Percentiles rank a stretch among this genome's conserved stretches.
phyloP scores from a whole-genome alignment of 164 flowering plant species.

The Nelumbo lutea region DNA sequence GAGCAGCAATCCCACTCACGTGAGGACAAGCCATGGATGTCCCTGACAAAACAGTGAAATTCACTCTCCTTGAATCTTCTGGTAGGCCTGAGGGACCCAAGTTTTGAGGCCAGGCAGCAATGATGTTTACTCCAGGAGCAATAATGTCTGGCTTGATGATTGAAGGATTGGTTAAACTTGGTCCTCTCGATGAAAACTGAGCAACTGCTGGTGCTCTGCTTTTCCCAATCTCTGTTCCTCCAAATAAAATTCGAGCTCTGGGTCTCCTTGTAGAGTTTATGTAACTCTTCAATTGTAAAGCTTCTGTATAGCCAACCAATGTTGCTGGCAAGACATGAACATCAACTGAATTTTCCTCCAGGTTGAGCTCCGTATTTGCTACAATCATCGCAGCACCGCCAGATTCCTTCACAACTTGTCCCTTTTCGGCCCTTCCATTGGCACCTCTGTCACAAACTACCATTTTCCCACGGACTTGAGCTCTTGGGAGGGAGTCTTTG shows the following conservation, averaged over 20 bases:
- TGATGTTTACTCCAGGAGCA: slow-evolving; percentile 93
- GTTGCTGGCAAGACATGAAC: slow-evolving; percentile 90
- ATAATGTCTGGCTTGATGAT: slow-evolving; percentile 86
- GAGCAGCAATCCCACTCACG: slow-evolving; percentile 72
- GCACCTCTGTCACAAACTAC: slow-evolving; percentile 86
- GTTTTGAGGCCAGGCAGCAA: slow-evolving; percentile 96
- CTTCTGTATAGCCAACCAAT: slow-evolving; percentile 51
- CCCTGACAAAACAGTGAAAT: slow-evolving; percentile 87
- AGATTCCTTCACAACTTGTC: slow-evolving; percentile 66
- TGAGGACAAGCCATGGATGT: slow-evolving; percentile 99
- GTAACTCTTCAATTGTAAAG: slow-evolving; percentile 52
- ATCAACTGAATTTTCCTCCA: slow-evolving; percentile 75
- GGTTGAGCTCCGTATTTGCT: slow-evolving; percentile 60
- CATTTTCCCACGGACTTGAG: slow-evolving; percentile 65
- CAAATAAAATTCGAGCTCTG: slow-evolving; percentile 58
- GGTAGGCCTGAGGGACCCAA: slow-evolving; percentile 78
- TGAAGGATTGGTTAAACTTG: slow-evolving; percentile 64
- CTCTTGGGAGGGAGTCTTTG: slow-evolving; percentile 61
- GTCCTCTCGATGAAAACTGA: slow-evolving; percentile 85
- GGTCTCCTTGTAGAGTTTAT: slow-evolving; percentile 64
- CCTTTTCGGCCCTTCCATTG: slow-evolving; percentile 73
- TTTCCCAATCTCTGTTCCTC: slow-evolving; percentile 63
- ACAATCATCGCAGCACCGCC: slow-evolving; percentile 91
- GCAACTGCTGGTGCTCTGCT: slow-evolving; percentile 79
- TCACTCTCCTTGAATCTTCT: slow-evolving; percentile 67